A percentile compares a stretch with the other conserved stretches of the same genome.
phyloP scores from a whole-genome alignment of 306 rosid species.

The Cicer yamashitae region DNA sequence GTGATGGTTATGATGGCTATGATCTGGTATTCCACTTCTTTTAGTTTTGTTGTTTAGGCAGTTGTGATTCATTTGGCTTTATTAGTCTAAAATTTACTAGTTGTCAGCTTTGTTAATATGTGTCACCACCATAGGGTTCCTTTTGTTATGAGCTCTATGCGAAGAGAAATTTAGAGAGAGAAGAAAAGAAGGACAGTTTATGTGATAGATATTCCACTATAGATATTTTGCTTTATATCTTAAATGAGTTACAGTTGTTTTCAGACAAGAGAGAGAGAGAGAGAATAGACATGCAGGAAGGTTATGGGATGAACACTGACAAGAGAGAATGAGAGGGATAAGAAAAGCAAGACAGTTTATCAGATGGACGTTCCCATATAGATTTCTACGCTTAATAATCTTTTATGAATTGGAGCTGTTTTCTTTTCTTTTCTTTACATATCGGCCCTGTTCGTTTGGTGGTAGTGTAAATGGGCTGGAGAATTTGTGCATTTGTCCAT shows the following conservation, averaged over 20 bases:
- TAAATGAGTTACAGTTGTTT: constrained; percentile 19
- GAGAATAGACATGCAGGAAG: neutral
- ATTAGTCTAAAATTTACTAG: constrained; percentile 9
- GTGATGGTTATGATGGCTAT: constrained; percentile 97
- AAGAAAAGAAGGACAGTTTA: constrained; percentile 15
- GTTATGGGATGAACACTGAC: constrained; percentile 8
- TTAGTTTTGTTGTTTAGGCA: neutral
- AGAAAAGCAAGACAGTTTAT: constrained; percentile 7
- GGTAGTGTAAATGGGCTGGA: neutral
- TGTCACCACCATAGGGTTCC: neutral
- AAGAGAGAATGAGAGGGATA: neutral
- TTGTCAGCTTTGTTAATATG: constrained; percentile 33
- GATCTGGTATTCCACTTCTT: constrained; percentile 77
- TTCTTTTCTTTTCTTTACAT: constrained; percentile 1
- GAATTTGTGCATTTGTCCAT: constrained; percentile 27
- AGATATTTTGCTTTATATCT: constrained; percentile 21
- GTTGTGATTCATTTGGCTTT: constrained; percentile 24
- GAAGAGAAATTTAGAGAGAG: constrained; percentile 34
- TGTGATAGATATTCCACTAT: constrained; percentile 20
- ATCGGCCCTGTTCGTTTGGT: constrained; percentile 2
- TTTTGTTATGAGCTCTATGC: constrained; percentile 29
- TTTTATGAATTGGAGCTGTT: constrained; percentile 23
- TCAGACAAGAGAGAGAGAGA: neutral
- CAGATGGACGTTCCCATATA: neutral
- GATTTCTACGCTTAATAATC: constrained; percentile 4